Evolutionary conservation across 73 alveolate genomes (phyloP), one percentile per base, ranked within the genome.

Genomic region (Paramecium sonneborni): DNA sequence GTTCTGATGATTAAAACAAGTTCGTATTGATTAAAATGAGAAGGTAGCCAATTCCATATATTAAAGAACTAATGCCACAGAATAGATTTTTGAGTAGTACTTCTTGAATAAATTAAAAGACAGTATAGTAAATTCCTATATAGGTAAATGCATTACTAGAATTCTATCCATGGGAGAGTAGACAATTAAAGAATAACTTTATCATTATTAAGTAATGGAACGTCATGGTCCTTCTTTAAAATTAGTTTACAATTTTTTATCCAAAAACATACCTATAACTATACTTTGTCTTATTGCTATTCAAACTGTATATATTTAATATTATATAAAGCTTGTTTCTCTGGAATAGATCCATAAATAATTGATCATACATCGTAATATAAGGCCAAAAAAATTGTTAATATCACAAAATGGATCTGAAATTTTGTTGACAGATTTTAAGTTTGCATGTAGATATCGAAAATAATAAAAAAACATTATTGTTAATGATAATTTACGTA

Each of bases 251-350:
- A 79, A 79, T 43, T 79, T 12, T 20, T 23, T 43, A 26, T 43
- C 35, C 15, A 79, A 79, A 62, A 79, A 41, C 18, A 79, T 79
- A 5, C 72, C 90, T 24, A 79, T 43, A 8, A 24, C 70, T n/a
- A 46, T 79, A 41, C 18, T 79, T 18, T 79, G 90, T 79, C n/a
- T 79, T 12, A 24, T 79, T 8, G 90, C 90, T 11, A 79, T 79
- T 9, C 30, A 79, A 18, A 79, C 55, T 21, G 90, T 79, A 79
- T 3, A 52, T 52, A 7, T 26, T 2, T 5, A 32, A 2, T 44
- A 39, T 41, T 3, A 10, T 12, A 4, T 3, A 24, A 41, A 79
- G 90, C 30, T 79, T 21, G 24, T 20, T 39, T 79, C 76, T 79
- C n/a, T 79, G 26, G 90, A 79, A 15, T 20, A 79, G 14, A 26